Percentiles rank a stretch among this genome's conserved stretches.
Conservation (phyloP, 345 rosid species). For the Lumnitzera littorea region DNA sequence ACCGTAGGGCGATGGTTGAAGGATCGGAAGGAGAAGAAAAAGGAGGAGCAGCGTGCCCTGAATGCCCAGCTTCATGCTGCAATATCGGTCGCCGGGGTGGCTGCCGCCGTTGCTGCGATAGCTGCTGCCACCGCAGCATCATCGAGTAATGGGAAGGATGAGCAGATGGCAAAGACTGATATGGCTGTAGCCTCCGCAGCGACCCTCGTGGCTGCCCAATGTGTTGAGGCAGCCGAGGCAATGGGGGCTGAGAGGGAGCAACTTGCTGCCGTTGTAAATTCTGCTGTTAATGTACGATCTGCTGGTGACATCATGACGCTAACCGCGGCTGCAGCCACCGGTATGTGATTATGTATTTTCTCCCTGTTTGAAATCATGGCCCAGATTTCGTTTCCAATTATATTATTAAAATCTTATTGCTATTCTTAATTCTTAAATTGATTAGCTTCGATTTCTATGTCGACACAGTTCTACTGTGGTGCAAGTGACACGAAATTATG, state of each 20-base stretch:
- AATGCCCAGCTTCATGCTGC: constrained; percentile 87
- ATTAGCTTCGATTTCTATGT: no score
- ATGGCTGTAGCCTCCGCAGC: constrained; percentile 93
- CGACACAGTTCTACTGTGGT: no score
- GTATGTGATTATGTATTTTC: constrained; percentile 16
- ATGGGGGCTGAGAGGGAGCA: constrained; percentile 90
- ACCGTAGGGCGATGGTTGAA: constrained; percentile 86
- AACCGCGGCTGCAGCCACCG: constrained; percentile 91
- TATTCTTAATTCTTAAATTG: no score
- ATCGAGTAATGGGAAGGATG: constrained; percentile 58
- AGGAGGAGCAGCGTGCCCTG: constrained; percentile 69
- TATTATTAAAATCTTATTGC: no score
- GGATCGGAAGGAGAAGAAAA: constrained; percentile 80
- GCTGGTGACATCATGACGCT: constrained; percentile 82
- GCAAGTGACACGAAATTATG: no score
- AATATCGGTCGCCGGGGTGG: constrained; percentile 72
- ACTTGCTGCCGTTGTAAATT: constrained; percentile 64
- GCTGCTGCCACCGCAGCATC: constrained; percentile 77
- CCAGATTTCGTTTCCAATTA: background rate
- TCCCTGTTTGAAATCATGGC: background rate
- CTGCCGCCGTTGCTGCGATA: constrained; percentile 79
- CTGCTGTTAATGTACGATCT: constrained; percentile 77
- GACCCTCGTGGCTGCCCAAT: constrained; percentile 77
- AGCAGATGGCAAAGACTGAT: constrained; percentile 64
- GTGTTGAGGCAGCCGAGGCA: constrained; percentile 83